Percentiles rank a stretch among this genome's conserved stretches.
These are phyloP conservation scores for Fusarium tjaetaba DNA, from an alignment of 2,329 filamentous ascomycete species.

Conservation along the genomic window DNA sequence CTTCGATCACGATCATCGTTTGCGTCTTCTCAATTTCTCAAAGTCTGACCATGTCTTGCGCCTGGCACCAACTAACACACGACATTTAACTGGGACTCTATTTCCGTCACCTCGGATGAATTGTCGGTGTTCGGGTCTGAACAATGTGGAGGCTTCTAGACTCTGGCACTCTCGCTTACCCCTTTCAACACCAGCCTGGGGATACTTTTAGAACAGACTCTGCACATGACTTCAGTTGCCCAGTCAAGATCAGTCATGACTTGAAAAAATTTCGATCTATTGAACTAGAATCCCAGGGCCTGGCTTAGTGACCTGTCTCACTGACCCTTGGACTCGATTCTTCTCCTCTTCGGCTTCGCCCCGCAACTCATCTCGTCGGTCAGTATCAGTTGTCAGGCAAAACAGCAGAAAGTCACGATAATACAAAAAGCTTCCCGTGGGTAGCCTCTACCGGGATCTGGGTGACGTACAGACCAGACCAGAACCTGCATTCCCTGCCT, in stretches of 20 bases:
- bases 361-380: slow-evolving; percentile 9
- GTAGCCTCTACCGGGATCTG: slow-evolving; percentile 34
- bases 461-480: slow-evolving; percentile 36
- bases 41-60: not conserved
- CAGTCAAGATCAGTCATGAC: slow-evolving; percentile 35
- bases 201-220: slow-evolving; percentile 7
- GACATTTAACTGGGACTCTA: slow-evolving; percentile 17
- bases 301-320: slow-evolving; percentile 13
- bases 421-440: slow-evolving; percentile 32
- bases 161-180: slow-evolving; percentile 8
- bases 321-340: slow-evolving; percentile 3
- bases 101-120: slow-evolving; percentile 39
- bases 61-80: slow-evolving; percentile 3
- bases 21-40: not conserved
- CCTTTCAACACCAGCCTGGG: not conserved
- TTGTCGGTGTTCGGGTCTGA: slow-evolving; percentile 2
- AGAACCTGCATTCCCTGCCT: slow-evolving; percentile 23
- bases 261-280: slow-evolving; percentile 24
- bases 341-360: slow-evolving; percentile 6
- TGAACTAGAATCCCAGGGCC: slow-evolving; percentile 4
- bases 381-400: slow-evolving; percentile 21
- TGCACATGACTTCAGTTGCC: slow-evolving; percentile 39
- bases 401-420: slow-evolving; percentile 37
- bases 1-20: not conserved
- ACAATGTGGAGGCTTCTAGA: slow-evolving; percentile 19